Base-by-base conservation (phyloP, 164 flowering plant genomes). In the Buxus sempervirens region DNA sequence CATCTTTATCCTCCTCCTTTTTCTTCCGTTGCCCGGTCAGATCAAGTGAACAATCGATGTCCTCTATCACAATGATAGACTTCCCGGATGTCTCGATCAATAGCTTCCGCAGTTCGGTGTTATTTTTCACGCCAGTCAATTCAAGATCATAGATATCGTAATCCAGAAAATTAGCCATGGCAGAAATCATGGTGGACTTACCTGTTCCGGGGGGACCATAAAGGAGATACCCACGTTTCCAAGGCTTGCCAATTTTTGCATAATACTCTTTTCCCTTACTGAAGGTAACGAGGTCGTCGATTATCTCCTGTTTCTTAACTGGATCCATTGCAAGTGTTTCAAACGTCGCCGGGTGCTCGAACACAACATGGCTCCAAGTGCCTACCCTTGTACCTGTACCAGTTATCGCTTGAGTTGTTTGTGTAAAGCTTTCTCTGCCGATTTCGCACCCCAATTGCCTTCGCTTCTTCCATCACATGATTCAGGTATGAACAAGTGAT, bases 261-360 rank as follows among this genome's bases (percentile, higher is more conserved):
- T 45, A 45, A 15, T 58, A 84, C 24, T 82, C 86, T 41, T 82
- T 70, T 0, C 70, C 72, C 60, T 70, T 54, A 27, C 78, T 73
- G 60, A 82, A 86, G 0, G 70, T 73, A 4, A 58, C 4, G 0
- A 86, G 61, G 59, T 84, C 90, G 4, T 80, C 75, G 8, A 79
- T 54, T 27, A 86, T 84, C 18, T 79, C 79, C 54, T 65, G 18
- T 77, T 84, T 86, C 77, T 81, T 78, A 26, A 54, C 62, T 0
- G 78, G 71, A 14, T 82, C 88, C 85, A 86, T 78, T 0, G 87
- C 90, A 9, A 86, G 67, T 0, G 83, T 84, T 0, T 72, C 64
- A 23, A 86, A 82, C 0, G 78, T 61, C 0, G 85, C 83, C 5
- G 79, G 79, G 66, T 76, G 85, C 69, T 78, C 75, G 64, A 84